phyloP scores from a whole-genome alignment of 306 rosid genomes.

The Trifolium repens region DNA sequence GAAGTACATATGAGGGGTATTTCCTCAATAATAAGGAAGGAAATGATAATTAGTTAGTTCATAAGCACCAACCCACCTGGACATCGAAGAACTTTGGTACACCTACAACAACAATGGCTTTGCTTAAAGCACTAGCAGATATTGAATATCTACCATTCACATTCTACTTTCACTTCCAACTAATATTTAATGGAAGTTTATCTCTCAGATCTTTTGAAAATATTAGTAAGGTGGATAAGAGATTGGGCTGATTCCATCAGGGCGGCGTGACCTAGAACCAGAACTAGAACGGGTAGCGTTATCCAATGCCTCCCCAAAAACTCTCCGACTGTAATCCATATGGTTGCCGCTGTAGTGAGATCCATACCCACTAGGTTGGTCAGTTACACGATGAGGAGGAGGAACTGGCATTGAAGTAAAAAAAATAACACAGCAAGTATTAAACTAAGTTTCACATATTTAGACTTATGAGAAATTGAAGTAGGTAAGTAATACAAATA shows the following conservation, averaged over 20 bases:
- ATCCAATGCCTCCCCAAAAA: constrained; percentile 67
- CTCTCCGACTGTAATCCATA: constrained; percentile 77
- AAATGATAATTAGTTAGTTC: constrained; percentile 29
- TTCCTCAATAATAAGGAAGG: constrained; percentile 12
- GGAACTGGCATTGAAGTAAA: constrained; percentile 54
- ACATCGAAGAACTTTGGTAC: constrained; percentile 29
- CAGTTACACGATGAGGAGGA: constrained; percentile 49
- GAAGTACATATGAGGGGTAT: constrained; percentile 1
- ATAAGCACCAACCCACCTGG: constrained; percentile 35
- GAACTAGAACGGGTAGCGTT: constrained; percentile 52
- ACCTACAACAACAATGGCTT: constrained; percentile 42
- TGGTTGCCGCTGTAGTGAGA: constrained; percentile 57
- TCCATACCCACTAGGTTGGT: constrained; percentile 70
- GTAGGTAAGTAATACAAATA: constrained; percentile 31
- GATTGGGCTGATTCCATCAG: constrained; percentile 60
- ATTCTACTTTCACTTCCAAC: constrained; percentile 31
- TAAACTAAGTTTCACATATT: constrained; percentile 9
- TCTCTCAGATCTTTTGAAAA: constrained; percentile 40
- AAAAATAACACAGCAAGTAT: constrained; percentile 42
- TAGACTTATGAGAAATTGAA: not conserved
- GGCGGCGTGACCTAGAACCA: constrained; percentile 68
- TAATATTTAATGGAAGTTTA: constrained; percentile 41
- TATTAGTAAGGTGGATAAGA: constrained; percentile 53
- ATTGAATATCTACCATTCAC: constrained; percentile 38
- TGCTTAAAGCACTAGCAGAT: constrained; percentile 23